A percentile compares a stretch with the other conserved stretches of the same genome.
These are phyloP conservation scores for Aspergillus puulaauensis DNA, from an alignment of 2,329 filamentous ascomycete species.

Conservation along the genomic window DNA sequence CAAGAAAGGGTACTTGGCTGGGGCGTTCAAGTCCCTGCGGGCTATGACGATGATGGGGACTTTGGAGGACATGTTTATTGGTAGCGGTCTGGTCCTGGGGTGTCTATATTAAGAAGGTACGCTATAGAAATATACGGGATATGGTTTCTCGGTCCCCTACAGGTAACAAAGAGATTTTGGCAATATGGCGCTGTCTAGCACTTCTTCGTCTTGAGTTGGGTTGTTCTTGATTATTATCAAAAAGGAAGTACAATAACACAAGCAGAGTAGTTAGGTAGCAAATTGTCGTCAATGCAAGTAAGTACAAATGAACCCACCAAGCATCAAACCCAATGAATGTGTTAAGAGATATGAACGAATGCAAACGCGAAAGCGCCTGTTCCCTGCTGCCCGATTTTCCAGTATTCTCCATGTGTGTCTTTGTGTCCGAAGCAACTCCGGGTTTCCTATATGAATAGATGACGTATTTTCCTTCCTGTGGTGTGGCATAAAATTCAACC, in stretches of 20 bases:
- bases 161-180: too few relatives aligned
- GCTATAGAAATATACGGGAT: too few relatives aligned
- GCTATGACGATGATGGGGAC: too few relatives aligned
- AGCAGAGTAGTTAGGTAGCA: neutral
- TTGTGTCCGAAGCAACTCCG: neutral
- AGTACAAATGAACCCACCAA: neutral
- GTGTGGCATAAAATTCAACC: neutral
- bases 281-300: neutral
- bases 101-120: too few relatives aligned
- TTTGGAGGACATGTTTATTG: neutral
- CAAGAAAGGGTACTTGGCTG: too few relatives aligned
- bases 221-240: neutral
- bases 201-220: neutral
- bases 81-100: neutral
- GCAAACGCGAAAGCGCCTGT: slow-evolving; percentile 5
- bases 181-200: too few relatives aligned
- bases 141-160: too few relatives aligned
- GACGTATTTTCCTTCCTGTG: neutral
- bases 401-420: neutral
- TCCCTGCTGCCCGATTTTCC: neutral
- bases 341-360: neutral
- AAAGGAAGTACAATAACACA: neutral
- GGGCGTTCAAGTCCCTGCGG: too few relatives aligned
- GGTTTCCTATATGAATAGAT: neutral
- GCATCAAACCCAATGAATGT: neutral